Percentiles rank a stretch among this genome's conserved stretches.
These are phyloP conservation scores for Aciculoconidium aculeatum DNA, from an alignment of 805 yeast species.

Conservation along the genomic window DNA sequence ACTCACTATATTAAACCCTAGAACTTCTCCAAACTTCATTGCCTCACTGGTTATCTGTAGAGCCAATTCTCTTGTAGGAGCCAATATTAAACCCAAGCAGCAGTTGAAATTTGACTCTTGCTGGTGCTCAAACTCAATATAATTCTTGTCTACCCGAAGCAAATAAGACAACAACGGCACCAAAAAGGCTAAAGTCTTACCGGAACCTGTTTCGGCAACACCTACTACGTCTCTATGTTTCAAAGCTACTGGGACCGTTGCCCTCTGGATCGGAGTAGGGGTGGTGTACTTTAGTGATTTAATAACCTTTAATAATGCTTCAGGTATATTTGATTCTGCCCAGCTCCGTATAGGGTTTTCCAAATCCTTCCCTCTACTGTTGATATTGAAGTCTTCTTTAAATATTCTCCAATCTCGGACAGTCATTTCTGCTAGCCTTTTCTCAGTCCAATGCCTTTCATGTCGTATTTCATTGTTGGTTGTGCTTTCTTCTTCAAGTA, in stretches of 20 bases:
- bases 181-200: conserved; percentile 82
- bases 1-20: conserved; percentile 48
- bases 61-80: conserved; percentile 93
- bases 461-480: conserved; percentile 11
- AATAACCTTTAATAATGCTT: conserved; percentile 15
- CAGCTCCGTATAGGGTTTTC: conserved; percentile 67
- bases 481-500: conserved; percentile 16
- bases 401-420: conserved; percentile 86
- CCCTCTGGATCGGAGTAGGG: conserved; percentile 91
- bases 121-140: conserved; percentile 32
- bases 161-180: conserved; percentile 65
- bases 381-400: conserved; percentile 69
- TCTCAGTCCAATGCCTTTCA: conserved; percentile 60
- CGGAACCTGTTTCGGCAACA: conserved; percentile 95
- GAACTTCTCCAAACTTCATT: conserved; percentile 37
- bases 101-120: conserved; percentile 46
- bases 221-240: conserved; percentile 67
- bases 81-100: conserved; percentile 75
- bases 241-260: conserved; percentile 70
- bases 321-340: conserved; percentile 56
- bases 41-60: conserved; percentile 75
- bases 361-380: conserved; percentile 40
- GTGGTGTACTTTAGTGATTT: conserved; percentile 42
- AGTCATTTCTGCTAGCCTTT: conserved; percentile 59
- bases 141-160: conserved; percentile 26